Percentiles rank a stretch among this genome's conserved stretches.
Evolutionary conservation across 78 protist genomes (phyloP).

Genomic region (Blattamonas nauphoetae): DNA sequence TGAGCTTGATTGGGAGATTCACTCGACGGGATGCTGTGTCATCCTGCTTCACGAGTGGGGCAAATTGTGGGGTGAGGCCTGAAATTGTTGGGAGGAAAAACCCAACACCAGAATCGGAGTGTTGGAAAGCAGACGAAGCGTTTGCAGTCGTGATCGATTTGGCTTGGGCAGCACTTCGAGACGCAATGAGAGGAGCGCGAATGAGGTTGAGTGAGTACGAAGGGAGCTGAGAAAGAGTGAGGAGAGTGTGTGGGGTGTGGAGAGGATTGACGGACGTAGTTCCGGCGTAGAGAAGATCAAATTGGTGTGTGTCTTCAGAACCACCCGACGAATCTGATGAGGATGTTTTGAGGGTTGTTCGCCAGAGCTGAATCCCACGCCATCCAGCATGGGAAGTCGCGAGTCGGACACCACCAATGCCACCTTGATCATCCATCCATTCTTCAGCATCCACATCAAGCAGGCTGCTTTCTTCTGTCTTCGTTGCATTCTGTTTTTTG

Average conservation of each 20-base stretch:
- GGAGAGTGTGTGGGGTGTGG: not conserved
- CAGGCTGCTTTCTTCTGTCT: not conserved
- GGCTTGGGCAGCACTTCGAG: not conserved
- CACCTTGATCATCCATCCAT: too few species aligned
- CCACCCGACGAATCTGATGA: not conserved
- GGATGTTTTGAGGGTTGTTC: not conserved
- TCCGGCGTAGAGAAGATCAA: not conserved
- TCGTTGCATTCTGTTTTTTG: not conserved
- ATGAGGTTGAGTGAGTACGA: not conserved
- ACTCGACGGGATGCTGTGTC: not conserved
- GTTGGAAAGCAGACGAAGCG: not conserved
- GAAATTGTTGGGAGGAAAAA: not conserved
- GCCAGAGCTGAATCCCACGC: not conserved
- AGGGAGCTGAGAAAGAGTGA: not conserved
- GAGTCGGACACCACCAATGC: not conserved
- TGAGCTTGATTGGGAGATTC: not conserved
- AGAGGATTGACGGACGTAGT: not conserved
- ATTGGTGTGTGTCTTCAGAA: not conserved
- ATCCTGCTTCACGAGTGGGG: not conserved
- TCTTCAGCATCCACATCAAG: too few species aligned
- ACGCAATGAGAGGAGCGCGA: not conserved
- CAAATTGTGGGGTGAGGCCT: not conserved
- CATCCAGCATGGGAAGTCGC: not conserved
- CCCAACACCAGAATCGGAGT: not conserved
- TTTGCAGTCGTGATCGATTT: not conserved